Percentiles rank a stretch among this genome's conserved stretches.
These are phyloP conservation scores for Ophiognomonia clavigignenti-juglandacearum DNA, from an alignment of 2,329 filamentous ascomycete genomes.

Conservation along the genomic window DNA sequence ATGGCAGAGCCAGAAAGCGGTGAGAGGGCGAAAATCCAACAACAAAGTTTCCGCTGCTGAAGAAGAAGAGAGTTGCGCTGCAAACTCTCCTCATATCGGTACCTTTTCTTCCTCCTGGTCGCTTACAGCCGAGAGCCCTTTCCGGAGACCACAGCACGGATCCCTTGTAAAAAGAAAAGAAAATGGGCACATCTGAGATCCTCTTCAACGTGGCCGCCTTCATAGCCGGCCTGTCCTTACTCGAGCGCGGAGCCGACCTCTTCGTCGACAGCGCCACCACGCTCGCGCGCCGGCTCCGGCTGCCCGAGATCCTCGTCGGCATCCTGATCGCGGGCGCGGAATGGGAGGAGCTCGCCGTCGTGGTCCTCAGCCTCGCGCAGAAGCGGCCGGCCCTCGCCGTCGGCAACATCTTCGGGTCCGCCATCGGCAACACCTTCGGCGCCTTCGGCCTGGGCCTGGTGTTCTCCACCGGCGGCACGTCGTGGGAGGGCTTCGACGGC, in stretches of 20 bases:
- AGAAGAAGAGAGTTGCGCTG: no score
- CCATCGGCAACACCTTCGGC: constrained; percentile 50
- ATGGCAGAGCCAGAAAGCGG: no score
- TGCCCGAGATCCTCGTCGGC: constrained; percentile 43
- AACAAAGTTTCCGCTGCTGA: no score
- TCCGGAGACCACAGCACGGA: no score
- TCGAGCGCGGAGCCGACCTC: constrained; percentile 47
- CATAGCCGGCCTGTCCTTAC: constrained; percentile 39
- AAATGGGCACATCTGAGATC: constrained; percentile 10
- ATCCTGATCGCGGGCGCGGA: constrained; percentile 49
- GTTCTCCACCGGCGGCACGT: constrained; percentile 28
- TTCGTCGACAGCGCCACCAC: constrained; percentile 47
- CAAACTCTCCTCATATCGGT: no score
- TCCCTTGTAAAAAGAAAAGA: no score
- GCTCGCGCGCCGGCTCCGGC: constrained; percentile 36
- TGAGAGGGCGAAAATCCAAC: no score
- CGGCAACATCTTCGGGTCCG: constrained; percentile 50
- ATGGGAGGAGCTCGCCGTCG: constrained; percentile 51
- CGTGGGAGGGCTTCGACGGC: constrained; percentile 33
- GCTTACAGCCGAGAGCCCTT: no score
- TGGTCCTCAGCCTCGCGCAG: constrained; percentile 41
- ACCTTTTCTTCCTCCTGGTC: no score
- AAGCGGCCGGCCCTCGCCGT: constrained; percentile 42
- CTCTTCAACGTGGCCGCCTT: constrained; percentile 37
- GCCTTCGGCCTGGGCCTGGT: constrained; percentile 50